Percentiles rank a stretch among this genome's conserved stretches.
These are phyloP conservation scores for Quercus dentata DNA, from an alignment of 306 rosid species.

Conservation along the genomic window DNA sequence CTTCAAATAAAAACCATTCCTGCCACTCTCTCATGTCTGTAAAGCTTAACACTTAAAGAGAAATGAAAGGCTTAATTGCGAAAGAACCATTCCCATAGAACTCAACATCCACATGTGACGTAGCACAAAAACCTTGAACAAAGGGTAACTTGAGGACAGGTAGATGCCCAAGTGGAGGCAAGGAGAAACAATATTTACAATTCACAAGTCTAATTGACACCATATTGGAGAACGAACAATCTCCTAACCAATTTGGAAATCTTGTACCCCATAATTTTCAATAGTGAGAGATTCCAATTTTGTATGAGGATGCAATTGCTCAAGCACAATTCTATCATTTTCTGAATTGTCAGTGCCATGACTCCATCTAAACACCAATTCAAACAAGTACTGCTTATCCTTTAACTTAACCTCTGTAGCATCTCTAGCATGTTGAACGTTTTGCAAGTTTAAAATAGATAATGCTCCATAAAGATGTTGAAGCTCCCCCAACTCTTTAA, in stretches of 20 bases:
- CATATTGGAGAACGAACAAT: background rate
- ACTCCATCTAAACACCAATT: no score
- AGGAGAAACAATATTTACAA: background rate
- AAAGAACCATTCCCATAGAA: background rate
- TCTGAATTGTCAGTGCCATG: background rate
- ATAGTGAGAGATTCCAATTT: background rate
- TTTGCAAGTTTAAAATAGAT: no score
- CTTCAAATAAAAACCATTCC: no score
- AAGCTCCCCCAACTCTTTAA: no score
- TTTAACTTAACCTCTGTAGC: no score
- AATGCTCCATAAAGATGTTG: no score
- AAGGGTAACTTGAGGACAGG: background rate
- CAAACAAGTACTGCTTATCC: no score
- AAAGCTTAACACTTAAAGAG: no score
- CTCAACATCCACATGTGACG: background rate
- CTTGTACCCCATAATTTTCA: background rate
- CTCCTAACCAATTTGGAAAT: background rate
- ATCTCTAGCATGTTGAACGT: no score
- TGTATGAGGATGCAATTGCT: background rate
- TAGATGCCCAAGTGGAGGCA: conserved; percentile 5
- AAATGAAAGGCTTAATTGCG: no score
- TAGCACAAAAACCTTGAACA: background rate
- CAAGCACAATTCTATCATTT: background rate
- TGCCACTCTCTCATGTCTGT: no score
- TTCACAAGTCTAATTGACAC: background rate